Conservation (phyloP, 2,329 filamentous ascomycete genomes). For the Fusarium lateritium region DNA sequence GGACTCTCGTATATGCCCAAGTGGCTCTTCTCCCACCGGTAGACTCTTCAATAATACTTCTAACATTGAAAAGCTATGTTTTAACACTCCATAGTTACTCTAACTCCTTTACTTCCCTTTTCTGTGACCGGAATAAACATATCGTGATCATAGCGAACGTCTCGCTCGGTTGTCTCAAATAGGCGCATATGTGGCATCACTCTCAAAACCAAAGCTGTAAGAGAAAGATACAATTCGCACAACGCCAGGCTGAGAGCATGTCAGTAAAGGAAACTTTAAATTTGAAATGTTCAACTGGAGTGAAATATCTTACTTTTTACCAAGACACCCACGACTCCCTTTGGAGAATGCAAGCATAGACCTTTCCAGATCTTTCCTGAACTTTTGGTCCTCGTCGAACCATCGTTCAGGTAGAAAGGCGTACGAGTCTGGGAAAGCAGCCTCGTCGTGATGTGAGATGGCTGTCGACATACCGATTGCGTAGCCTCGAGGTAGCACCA, state of each 20-base stretch:
- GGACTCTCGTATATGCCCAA: no score
- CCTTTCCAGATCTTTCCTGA: conserved; percentile 17
- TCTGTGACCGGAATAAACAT: conserved; percentile 24
- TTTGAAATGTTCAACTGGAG: accelerated
- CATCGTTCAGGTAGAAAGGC: conserved; percentile 14
- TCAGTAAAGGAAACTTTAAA: not conserved
- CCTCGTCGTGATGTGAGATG: conserved; percentile 16
- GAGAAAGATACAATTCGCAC: conserved; percentile 25
- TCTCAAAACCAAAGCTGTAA: conserved; percentile 8
- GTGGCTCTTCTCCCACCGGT: no score
- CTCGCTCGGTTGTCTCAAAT: conserved; percentile 14
- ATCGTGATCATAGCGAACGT: conserved; percentile 26
- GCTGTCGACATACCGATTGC: conserved; percentile 27
- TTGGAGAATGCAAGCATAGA: conserved; percentile 22
- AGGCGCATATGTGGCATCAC: conserved; percentile 26
- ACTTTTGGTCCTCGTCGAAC: conserved; percentile 6
- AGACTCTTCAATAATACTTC: no score
- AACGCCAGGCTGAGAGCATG: conserved; percentile 5
- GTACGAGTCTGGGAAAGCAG: conserved; percentile 21
- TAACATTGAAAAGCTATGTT: not conserved
- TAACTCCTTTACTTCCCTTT: conserved; percentile 9
- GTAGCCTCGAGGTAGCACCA: conserved; percentile 14
- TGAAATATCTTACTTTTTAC: conserved; percentile 18
- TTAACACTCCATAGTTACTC: conserved; percentile 14
- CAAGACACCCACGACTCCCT: conserved; percentile 24